Percentiles rank a stretch among this genome's conserved stretches.
Conservation (phyloP, 169 alveolate genomes). For the Plasmodium gonderi region DNA sequence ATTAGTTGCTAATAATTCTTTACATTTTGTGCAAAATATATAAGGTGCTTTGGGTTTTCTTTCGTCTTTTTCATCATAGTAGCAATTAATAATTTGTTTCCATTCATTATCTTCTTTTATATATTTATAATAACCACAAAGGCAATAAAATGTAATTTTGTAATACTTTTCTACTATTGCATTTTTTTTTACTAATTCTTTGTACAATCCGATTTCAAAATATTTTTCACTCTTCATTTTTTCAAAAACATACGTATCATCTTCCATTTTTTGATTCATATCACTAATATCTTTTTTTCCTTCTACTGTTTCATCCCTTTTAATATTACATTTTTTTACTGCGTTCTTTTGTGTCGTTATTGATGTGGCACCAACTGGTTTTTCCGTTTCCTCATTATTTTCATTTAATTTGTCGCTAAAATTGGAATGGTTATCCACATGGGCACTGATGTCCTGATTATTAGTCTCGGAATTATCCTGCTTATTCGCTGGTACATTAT, state of each 20-base stretch:
- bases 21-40: slow-evolving; percentile 64
- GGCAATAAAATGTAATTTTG: slow-evolving; percentile 55
- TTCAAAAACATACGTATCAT: background rate
- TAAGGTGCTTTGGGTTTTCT: slow-evolving; percentile 61
- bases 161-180: slow-evolving; percentile 18
- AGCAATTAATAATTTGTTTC: slow-evolving; percentile 68
- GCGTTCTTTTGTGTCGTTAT: background rate
- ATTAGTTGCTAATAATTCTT: slow-evolving; percentile 41
- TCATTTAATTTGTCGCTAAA: background rate
- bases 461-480: too few relatives aligned
- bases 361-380: background rate
- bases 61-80: slow-evolving; percentile 58
- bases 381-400: background rate
- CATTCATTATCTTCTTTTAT: slow-evolving; percentile 57
- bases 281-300: background rate
- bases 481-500: background rate
- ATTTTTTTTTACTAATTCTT: slow-evolving; percentile 43
- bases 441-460: too few relatives aligned
- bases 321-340: background rate
- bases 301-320: background rate
- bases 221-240: slow-evolving; percentile 1
- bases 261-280: background rate
- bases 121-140: slow-evolving; percentile 66
- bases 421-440: background rate
- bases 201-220: slow-evolving; percentile 20